Conservation (phyloP, 306 rosid species). For the Vigna unguiculata region DNA sequence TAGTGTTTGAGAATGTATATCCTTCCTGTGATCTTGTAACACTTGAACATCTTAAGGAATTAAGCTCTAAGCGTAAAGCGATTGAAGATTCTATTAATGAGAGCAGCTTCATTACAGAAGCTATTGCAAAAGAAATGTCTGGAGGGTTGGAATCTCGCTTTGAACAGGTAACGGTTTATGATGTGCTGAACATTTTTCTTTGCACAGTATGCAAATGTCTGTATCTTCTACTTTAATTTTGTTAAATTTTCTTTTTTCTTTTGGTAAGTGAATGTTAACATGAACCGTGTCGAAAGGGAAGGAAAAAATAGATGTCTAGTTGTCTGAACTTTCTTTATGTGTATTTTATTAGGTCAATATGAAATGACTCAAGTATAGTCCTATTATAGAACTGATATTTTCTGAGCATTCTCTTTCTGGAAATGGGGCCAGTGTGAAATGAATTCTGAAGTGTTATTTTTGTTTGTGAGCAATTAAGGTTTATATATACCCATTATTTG, state of each 20-base stretch:
- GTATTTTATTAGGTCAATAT: background rate
- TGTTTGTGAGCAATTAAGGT: conserved; percentile 15
- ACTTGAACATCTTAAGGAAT: conserved; percentile 81
- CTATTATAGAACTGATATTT: conserved; percentile 1
- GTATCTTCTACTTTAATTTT: background rate
- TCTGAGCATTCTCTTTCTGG: conserved; percentile 12
- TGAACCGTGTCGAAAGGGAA: background rate
- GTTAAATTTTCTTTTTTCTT: background rate
- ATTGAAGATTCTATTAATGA: conserved; percentile 69
- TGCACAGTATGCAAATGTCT: background rate
- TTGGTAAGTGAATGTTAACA: conserved; percentile 10
- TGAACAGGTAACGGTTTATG: conserved; percentile 65
- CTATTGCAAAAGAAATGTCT: conserved; percentile 81
- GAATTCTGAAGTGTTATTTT: background rate
- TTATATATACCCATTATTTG: background rate
- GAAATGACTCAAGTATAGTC: background rate
- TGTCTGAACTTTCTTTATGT: background rate
- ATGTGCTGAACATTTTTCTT: background rate
- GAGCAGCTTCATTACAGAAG: conserved; percentile 69
- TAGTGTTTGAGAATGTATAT: conserved; percentile 72
- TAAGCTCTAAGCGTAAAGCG: conserved; percentile 77
- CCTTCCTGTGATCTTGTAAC: conserved; percentile 68
- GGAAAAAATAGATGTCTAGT: background rate
- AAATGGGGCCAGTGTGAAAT: background rate
- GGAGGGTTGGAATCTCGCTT: conserved; percentile 72